phyloP scores from a whole-genome alignment of 371 early-diverging fungal genomes.

The Phascolomyces articulosus region DNA sequence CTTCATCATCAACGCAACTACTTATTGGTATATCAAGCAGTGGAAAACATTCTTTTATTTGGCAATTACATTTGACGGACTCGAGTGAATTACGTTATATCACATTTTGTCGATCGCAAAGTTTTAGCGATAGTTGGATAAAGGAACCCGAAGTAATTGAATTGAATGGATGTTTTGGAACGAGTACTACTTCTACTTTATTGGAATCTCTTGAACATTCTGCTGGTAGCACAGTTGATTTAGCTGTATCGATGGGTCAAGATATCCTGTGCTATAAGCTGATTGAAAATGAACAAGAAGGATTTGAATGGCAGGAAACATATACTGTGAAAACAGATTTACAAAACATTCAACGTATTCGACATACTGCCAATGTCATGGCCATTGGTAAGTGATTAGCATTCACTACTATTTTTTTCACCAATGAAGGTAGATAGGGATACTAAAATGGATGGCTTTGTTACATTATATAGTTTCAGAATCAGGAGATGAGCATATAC shows the following conservation, averaged over 20 bases:
- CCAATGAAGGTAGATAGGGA: too few relatives aligned
- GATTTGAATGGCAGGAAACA: slow-evolving; percentile 26
- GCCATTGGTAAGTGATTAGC: slow-evolving; percentile 18
- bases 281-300: neutral
- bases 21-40: slow-evolving; percentile 30
- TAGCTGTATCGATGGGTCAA: slow-evolving; percentile 11
- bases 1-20: slow-evolving; percentile 3
- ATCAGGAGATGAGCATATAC: slow-evolving; percentile 11
- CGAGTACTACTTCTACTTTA: slow-evolving; percentile 14
- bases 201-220: slow-evolving; percentile 5
- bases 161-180: slow-evolving; percentile 1
- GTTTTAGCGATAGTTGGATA: slow-evolving; percentile 3
- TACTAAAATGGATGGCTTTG: neutral
- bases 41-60: slow-evolving; percentile 19
- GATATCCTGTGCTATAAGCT: slow-evolving; percentile 9
- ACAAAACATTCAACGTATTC: slow-evolving; percentile 16
- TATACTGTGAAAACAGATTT: slow-evolving; percentile 24
- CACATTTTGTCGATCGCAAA: slow-evolving; percentile 8
- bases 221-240: neutral
- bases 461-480: slow-evolving; percentile 14
- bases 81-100: neutral
- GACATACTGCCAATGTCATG: slow-evolving; percentile 15
- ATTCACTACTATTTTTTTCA: too few relatives aligned
- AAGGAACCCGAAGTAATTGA: neutral
- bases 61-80: slow-evolving; percentile 23